phyloP scores from a whole-genome alignment of 495 filamentous ascomycete genomes.

The Opeltia flavorubescens region DNA sequence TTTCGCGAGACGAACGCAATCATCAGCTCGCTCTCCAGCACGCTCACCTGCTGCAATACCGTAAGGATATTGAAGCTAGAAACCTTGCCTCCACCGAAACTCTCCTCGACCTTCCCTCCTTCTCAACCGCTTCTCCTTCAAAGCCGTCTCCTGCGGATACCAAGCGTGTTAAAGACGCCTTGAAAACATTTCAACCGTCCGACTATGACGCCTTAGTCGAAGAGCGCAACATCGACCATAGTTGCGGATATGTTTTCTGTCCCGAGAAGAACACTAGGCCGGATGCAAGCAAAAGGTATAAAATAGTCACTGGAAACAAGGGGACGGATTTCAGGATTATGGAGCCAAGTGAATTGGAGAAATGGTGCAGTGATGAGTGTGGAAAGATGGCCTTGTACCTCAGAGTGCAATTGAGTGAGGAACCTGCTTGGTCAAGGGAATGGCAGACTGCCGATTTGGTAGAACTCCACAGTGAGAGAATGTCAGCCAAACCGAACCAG shows the following conservation, averaged over 20 bases:
- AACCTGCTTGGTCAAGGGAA: constrained; percentile 61
- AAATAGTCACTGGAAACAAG: constrained; percentile 37
- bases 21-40: constrained; percentile 59
- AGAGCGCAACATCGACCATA: constrained; percentile 66
- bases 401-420: constrained; percentile 68
- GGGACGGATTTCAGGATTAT: constrained; percentile 45
- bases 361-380: constrained; percentile 79
- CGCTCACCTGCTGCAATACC: constrained; percentile 62
- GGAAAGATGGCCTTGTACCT: constrained; percentile 66
- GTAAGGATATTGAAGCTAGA: constrained; percentile 54
- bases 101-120: constrained; percentile 47
- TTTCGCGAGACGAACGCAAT: constrained; percentile 36
- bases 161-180: constrained; percentile 36
- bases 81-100: constrained; percentile 57
- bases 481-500: too few species aligned
- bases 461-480: constrained; percentile 39
- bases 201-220: constrained; percentile 80
- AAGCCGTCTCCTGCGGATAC: constrained; percentile 44
- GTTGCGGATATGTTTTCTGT: constrained; percentile 78
- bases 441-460: constrained; percentile 30
- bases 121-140: constrained; percentile 37
- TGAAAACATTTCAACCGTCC: constrained; percentile 61
- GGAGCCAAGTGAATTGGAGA: constrained; percentile 54
- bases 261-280: constrained; percentile 36
- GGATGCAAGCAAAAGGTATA: constrained; percentile 28